These are phyloP conservation scores for Hymenoscyphus fructigenus DNA, from an alignment of 2,329 filamentous ascomycete genomes.

Conservation along the genomic window DNA sequence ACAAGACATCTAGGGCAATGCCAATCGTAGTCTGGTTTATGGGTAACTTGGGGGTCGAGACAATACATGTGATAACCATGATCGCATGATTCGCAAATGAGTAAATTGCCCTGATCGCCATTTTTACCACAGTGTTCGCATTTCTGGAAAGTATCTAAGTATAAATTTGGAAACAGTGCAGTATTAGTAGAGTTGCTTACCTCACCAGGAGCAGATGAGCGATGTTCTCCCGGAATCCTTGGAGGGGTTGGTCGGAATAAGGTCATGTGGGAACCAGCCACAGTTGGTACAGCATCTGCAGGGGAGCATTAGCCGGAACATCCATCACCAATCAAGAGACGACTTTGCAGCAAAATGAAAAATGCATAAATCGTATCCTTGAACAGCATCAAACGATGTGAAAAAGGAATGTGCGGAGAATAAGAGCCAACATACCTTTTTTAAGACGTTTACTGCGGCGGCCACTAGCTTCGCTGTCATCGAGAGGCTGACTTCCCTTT, in stretches of 20 bases:
- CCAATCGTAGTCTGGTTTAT: constrained; percentile 84
- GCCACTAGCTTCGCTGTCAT: constrained; percentile 62
- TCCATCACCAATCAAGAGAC: constrained; percentile 27
- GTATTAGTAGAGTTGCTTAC: constrained; percentile 56
- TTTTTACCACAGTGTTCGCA: constrained; percentile 85
- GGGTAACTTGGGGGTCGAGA: constrained; percentile 79
- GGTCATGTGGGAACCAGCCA: constrained; percentile 96
- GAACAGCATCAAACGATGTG: constrained; percentile 16
- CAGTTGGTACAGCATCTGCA: constrained; percentile 69
- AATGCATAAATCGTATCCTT: constrained; percentile 25
- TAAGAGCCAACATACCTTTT: constrained; percentile 61
- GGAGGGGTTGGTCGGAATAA: constrained; percentile 81
- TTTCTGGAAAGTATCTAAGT: constrained; percentile 51
- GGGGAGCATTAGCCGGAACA: constrained; percentile 39
- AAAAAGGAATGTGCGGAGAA: constrained; percentile 13
- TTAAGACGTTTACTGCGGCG: constrained; percentile 91
- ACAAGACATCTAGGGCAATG: constrained; percentile 94
- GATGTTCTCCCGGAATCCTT: constrained; percentile 54
- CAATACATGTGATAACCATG: constrained; percentile 84
- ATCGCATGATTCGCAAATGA: constrained; percentile 91
- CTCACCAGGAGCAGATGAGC: constrained; percentile 46
- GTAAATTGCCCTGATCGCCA: constrained; percentile 67
- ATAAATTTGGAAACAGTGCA: constrained; percentile 30
- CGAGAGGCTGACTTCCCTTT: constrained; percentile 32
- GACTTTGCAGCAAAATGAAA: constrained; percentile 13